Base-by-base conservation (phyloP, 352 stramenopile species). In the Phytophthora meadii region DNA sequence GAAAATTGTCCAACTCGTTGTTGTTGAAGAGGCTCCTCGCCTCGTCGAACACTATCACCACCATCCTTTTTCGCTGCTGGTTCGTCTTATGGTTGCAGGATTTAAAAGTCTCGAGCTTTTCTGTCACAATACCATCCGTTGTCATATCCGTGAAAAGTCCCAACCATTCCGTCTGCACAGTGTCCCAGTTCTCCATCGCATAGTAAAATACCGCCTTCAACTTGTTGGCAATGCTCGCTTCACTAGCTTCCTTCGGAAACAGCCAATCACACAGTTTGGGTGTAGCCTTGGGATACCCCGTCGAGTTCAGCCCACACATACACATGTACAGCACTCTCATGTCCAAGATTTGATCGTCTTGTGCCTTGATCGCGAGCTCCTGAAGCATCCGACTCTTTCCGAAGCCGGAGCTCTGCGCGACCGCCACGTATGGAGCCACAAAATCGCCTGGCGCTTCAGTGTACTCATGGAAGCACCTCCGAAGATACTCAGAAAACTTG, bases 241-340 rank as follows among this genome's bases (percentile, higher is more conserved):
- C 6, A 34, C 14, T 14, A 11, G 45, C 22, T 8, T 10, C 28
- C 5, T 34, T 7, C 5, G 5, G 5, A 61, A 68, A 61, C 60
- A 68, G 42, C 53, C 61, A 63, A 0, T 59, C 15, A 2, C 46
- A 24, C 44, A 60, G 53, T 1, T 27, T 2, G 10, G 1, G 5
- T 11, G 53, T 69, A 24, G 37, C 47, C 15, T 40, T 22, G 10
- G 47, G 47, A 30, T 24, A 69, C 19, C 61, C 39, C 22, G 53
- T 60, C n/a, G 61, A 63, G 9, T 50, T 34, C 10, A 48, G 12
- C 17, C 36, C 4, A 41, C 53, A 46, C 4, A 34, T 22, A 19
- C 59, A 67, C n/a, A 47, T 54, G 19, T 68, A 63, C 44, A 68
- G 28, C 36, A 63, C 50, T 47, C 15, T 57, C 48, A 65, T 53